Evolutionary conservation across 371 early-diverging fungal species (phyloP), one percentile per base, ranked within the genome.

Genomic region (Mucor irregularis): DNA sequence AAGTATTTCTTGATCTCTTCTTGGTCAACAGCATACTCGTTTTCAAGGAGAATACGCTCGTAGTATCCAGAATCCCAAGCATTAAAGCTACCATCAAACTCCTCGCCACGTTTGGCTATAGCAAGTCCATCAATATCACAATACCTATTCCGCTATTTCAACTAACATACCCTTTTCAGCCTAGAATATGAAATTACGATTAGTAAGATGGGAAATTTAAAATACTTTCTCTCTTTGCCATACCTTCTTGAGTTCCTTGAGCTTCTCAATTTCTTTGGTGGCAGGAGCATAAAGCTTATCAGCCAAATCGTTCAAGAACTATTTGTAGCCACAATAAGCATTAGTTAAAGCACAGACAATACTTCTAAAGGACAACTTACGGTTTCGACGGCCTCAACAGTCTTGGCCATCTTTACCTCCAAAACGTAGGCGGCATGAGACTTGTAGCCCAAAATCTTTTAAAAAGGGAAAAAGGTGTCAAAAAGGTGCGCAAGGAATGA

Each of bases 381-480:
- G 6, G 75, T 66, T 17, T 78, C 58, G 14, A 93, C 93, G 1
- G 69, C 71, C 38, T 80, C 77, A 2, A 88, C 85, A 3, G 67
- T 69, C 71, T 94, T 91, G 48, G 95, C 94, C 94, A 95, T 94
- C 68, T 88, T 89, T 38, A 83, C 77, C 58, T 93, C 91, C 10
- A 94, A 74, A 10, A 80, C 75, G 63, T 72, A 93, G 19, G 76
- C 84, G 10, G 91, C 90, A 68, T 93, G 92, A 29, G 74, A 82
- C 51, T 72, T 64, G 74, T 88, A 94, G 0, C 92, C 93, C 26
- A 93, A 62, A 46, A 94, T 64, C 64, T 77, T 34, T 24, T 25
- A 6, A 3, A 33, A 22, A 21, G 11, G 3, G 11, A 10, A n/a
- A 24, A 1, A n/a, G n/a, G n/a, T n/a, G n/a, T n/a, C n/a, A 33